Conservation (phyloP, 345 rosid species). For the Citrus hindsii region DNA sequence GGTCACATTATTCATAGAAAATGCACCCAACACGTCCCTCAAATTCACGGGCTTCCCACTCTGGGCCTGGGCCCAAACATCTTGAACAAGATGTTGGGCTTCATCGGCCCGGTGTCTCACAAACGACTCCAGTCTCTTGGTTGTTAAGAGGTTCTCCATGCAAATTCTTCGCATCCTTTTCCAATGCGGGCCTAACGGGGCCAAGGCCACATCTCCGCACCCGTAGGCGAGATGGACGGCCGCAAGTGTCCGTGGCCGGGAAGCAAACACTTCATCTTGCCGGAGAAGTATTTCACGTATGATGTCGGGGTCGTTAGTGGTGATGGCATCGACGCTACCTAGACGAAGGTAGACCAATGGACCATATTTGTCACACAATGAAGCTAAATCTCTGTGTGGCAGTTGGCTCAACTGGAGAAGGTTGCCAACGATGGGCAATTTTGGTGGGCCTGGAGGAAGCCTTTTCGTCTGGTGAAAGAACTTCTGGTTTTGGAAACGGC, state of each 20-base stretch:
- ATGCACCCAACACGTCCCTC: constrained; percentile 74
- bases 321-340: constrained; percentile 65
- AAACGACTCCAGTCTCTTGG: constrained; percentile 50
- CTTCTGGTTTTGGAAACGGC: constrained; percentile 17
- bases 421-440: constrained; percentile 81
- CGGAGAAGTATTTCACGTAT: constrained; percentile 65
- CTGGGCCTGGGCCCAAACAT: constrained; percentile 31
- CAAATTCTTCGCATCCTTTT: constrained; percentile 68
- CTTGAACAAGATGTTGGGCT: constrained; percentile 43
- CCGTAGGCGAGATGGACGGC: constrained; percentile 77
- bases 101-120: constrained; percentile 40
- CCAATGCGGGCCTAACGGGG: constrained; percentile 72
- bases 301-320: constrained; percentile 71
- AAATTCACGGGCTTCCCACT: constrained; percentile 47
- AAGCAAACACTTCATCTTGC: constrained; percentile 81
- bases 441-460: constrained; percentile 83
- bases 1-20: constrained; percentile 92
- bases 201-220: constrained; percentile 77
- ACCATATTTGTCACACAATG: constrained; percentile 61
- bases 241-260: constrained; percentile 76
- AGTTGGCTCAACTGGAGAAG: constrained; percentile 71
- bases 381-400: constrained; percentile 76
- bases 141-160: constrained; percentile 60
- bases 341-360: constrained; percentile 79
- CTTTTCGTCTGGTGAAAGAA: constrained; percentile 14